phyloP scores from a whole-genome alignment of 2,329 filamentous ascomycete species.

The Tympanopsis confertula region DNA sequence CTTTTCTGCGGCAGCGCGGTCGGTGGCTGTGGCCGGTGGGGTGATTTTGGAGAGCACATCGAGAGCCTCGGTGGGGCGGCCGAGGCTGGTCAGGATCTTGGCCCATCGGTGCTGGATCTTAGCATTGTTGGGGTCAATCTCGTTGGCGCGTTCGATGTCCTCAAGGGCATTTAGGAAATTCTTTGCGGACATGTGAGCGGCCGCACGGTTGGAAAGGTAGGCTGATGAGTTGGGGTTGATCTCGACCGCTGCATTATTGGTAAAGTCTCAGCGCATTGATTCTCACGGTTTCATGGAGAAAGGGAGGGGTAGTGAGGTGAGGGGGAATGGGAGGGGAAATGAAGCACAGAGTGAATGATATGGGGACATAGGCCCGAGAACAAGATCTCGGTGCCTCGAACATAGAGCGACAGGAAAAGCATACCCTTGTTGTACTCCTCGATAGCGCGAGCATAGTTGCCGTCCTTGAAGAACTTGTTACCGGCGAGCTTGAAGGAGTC shows the following conservation, averaged over 20 bases:
- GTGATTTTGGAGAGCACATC: conserved; percentile 71
- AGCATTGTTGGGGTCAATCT: conserved; percentile 72
- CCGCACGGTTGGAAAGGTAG: conserved; percentile 88
- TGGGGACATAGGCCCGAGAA: conserved; percentile 5
- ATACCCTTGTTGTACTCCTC: conserved; percentile 89
- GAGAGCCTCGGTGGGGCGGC: conserved; percentile 76
- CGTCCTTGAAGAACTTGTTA: conserved; percentile 95
- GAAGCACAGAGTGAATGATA: neutral
- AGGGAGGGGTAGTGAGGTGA: conserved; percentile 6
- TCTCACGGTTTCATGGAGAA: conserved; percentile 2
- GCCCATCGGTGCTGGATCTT: conserved; percentile 84
- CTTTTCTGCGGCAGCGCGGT: conserved; percentile 68
- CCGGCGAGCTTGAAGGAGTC: conserved; percentile 86
- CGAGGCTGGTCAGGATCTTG: conserved; percentile 78
- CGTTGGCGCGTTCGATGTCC: conserved; percentile 72
- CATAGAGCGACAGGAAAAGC: neutral
- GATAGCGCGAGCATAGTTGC: conserved; percentile 78
- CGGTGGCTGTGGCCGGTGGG: conserved; percentile 71
- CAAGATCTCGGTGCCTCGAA: neutral
- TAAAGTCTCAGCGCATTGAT: conserved; percentile 11
- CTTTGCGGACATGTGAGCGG: conserved; percentile 81
- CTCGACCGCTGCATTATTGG: conserved; percentile 57
- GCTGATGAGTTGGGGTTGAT: conserved; percentile 75
- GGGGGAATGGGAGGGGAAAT: conserved; percentile 3
- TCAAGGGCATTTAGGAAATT: conserved; percentile 71